Base-by-base conservation (phyloP, 768 basidiomycete species). In the Serendipita sp. region DNA sequence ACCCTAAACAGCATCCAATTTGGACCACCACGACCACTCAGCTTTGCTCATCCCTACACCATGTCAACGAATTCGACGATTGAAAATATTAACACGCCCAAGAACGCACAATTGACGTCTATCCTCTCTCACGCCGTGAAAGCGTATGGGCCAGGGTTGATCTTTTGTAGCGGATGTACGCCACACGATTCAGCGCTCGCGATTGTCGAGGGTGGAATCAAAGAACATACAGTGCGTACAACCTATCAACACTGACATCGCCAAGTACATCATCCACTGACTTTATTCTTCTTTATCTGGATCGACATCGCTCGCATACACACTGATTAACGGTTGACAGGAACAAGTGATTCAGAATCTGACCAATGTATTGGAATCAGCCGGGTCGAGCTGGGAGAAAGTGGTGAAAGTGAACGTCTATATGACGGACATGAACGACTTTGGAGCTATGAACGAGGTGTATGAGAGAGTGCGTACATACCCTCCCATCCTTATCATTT, bases 121-220 rank as follows among this genome's bases (percentile, higher is more conserved):
- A 80, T 84, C 68, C 77, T 83, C 32, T 81, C 79, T 77, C 56
- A 67, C 71, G 78, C 74, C 65, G 68, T 66, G 66, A 67, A 38
- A 66, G 67, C 66, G 63, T 56, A 24, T 32, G 75, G 79, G 11
- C 78, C 80, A 1, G 82, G 83, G 3, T 71, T 85, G 56, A 79
- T 84, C 66, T 85, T 84, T 71, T 73, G 84, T 45, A 84, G 82
- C 66, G 84, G 83, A 2, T 82, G 83, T 70, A 79, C 78, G 3
- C 84, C 84, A 0, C 76, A 78, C 11, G 80, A 79, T 67, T 73
- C 70, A 64, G 71, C 76, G 45, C 82, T 80, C 15, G 75, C 76
- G 15, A 68, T 82, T n/a, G 78, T 83, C 13, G 70, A 70, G 30
- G 83, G 83, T n/a, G 82, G 79, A 4, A 78, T 86, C 65, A 69